phyloP scores from a whole-genome alignment of 1,284 basidiomycete species.

The Caloboletus inedulis region DNA sequence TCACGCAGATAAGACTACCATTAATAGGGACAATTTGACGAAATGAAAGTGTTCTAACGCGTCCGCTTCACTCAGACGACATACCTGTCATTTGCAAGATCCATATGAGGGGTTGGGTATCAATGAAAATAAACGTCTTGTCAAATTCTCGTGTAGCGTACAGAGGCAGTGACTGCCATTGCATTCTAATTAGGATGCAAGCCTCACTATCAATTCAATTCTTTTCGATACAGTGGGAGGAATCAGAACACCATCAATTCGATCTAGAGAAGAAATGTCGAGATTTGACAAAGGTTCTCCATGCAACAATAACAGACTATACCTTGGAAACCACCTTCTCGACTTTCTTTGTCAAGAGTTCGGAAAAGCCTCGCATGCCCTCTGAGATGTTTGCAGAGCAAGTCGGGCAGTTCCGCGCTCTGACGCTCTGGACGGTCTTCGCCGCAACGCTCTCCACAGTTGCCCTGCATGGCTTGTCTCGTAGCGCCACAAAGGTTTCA shows the following conservation, averaged over 20 bases:
- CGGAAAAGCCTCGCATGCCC: constrained; percentile 18
- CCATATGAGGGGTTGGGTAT: too few relatives aligned
- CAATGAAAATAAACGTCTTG: too few relatives aligned
- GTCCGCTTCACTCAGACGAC: too few relatives aligned
- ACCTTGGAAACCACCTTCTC: constrained; percentile 15
- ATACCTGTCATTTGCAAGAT: background rate
- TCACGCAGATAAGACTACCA: too few relatives aligned
- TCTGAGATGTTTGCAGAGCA: constrained; percentile 12
- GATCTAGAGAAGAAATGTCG: background rate
- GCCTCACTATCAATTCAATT: too few relatives aligned
- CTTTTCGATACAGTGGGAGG: background rate
- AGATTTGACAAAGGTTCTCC: background rate
- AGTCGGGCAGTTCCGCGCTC: background rate
- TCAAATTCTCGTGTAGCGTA: background rate
- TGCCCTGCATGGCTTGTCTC: constrained; percentile 17
- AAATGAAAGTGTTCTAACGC: too few relatives aligned
- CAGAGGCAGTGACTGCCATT: background rate
- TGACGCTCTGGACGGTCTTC: constrained; percentile 9
- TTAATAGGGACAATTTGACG: too few relatives aligned
- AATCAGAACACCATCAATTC: background rate
- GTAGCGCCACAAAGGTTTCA: background rate
- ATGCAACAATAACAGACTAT: background rate
- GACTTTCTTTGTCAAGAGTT: constrained; percentile 14
- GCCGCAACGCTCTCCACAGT: constrained; percentile 7
- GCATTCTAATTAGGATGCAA: background rate